Conservation (phyloP, 1,139 yeast genomes). For the Lodderomyces parapsilosis region DNA sequence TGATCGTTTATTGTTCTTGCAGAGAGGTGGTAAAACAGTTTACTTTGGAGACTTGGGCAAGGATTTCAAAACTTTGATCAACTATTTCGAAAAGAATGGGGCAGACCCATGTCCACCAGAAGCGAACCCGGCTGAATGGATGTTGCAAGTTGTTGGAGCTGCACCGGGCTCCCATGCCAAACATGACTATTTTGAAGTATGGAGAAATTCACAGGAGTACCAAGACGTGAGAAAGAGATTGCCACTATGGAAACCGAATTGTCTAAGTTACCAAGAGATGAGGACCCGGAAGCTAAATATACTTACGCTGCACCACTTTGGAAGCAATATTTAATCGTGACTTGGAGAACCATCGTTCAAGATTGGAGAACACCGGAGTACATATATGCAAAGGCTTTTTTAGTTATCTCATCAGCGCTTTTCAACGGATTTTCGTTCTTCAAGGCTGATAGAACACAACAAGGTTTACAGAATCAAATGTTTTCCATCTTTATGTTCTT, state of each 20-base stretch:
- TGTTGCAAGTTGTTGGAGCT: conserved; percentile 52
- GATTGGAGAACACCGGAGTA: conserved; percentile 48
- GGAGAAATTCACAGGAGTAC: too few relatives aligned
- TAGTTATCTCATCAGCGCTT: conserved; percentile 39
- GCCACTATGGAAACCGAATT: conserved; percentile 28
- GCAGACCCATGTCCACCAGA: conserved; percentile 40
- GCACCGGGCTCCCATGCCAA: conserved; percentile 37
- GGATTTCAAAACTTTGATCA: conserved; percentile 46
- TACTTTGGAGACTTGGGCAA: conserved; percentile 67
- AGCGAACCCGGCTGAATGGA: conserved; percentile 60
- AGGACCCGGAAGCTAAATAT: conserved; percentile 22
- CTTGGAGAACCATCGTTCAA: conserved; percentile 28
- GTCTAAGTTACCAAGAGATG: conserved; percentile 19
- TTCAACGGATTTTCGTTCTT: conserved; percentile 49
- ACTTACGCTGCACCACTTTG: conserved; percentile 20
- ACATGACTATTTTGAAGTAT: conserved; percentile 33
- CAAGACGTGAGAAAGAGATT: conserved; percentile 23
- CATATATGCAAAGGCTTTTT: conserved; percentile 38
- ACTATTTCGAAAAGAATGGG: conserved; percentile 59
- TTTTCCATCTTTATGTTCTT: conserved; percentile 56
- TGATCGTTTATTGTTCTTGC: conserved; percentile 39
- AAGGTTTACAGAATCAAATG: conserved; percentile 50
- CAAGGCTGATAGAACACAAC: conserved; percentile 27
- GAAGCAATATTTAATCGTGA: conserved; percentile 22
- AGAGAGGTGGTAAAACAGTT: conserved; percentile 56